Evolutionary conservation across 164 flowering plant genomes (phyloP), one percentile per base, ranked within the genome.

Genomic region (Saururus chinensis): DNA sequence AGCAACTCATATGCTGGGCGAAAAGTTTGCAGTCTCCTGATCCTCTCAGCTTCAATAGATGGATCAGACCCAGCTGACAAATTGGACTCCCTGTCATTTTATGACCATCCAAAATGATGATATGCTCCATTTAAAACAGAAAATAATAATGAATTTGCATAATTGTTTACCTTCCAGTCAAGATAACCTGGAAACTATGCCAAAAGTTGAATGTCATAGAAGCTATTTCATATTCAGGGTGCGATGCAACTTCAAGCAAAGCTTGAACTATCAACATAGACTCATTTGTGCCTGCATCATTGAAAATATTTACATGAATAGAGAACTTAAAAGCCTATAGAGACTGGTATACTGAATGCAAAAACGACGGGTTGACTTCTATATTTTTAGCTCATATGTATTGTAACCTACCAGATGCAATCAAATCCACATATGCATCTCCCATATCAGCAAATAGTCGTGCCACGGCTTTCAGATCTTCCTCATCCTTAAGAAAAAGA

Each of bases 171-270:
- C 95, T 85, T 77, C 79, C 81, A 59, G 81, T 86, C 83, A 95
- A 81, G 66, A 76, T 80, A 75, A 81, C 74, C 78, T 95, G 97
- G 76, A 95, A 97, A 71, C 68, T 84, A 73, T 91, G 99, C 97
- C 99, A 95, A 75, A 95, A 95, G 73, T 87, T 91, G 63, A 89
- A 95, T 25, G 96, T 87, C 97, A 95, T 95, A 42, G 96, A 95
- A 67, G 97, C 96, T 72, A 95, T 95, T 74, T 89, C 82, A 75
- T 81, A 89, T 65, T 95, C 97, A 51, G 95, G 89, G 72, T 89
- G 96, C 48, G 97, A 80, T 65, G 96, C 82, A 73, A 89, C 96
- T 68, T 91, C 99, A 59, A 95, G 70, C 66, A 95, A 64, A 30
- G 96, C 96, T 75, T 82, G 84, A 23, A 87, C 92, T 60, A 95